These are phyloP conservation scores for Cadophora malorum DNA, from an alignment of 2,329 filamentous ascomycete species.

Conservation along the genomic window DNA sequence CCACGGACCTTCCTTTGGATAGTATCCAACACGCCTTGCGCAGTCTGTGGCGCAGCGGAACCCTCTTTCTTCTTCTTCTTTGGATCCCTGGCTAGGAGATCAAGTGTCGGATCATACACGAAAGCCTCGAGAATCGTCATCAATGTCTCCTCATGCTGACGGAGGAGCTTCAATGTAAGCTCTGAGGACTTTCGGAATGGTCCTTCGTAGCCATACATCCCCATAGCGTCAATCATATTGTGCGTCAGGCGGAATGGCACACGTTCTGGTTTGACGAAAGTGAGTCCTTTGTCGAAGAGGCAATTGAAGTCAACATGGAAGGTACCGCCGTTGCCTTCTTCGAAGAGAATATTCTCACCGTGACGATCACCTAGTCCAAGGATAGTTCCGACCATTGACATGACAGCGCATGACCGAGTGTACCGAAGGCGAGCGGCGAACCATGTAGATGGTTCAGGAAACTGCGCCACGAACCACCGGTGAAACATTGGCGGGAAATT, in stretches of 20 bases:
- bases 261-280: slow-evolving; percentile 91
- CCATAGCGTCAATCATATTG: slow-evolving; percentile 99
- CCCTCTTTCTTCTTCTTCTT: slow-evolving; percentile 53
- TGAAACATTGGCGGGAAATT: slow-evolving; percentile 85
- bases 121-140: slow-evolving; percentile 99
- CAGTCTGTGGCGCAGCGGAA: slow-evolving; percentile 65
- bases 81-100: slow-evolving; percentile 79
- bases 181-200: slow-evolving; percentile 92
- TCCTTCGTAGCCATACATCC: slow-evolving; percentile 90
- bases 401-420: slow-evolving; percentile 92
- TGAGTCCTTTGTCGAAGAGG: slow-evolving; percentile 96
- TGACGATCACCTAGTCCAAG: slow-evolving; percentile 93
- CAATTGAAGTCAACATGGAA: slow-evolving; percentile 99
- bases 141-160: slow-evolving; percentile 92
- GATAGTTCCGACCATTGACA: slow-evolving; percentile 99
- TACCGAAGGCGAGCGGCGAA: slow-evolving; percentile 88
- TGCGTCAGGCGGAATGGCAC: slow-evolving; percentile 97
- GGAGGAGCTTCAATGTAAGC: slow-evolving; percentile 80
- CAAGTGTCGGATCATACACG: slow-evolving; percentile 93
- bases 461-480: slow-evolving; percentile 95
- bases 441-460: slow-evolving; percentile 91
- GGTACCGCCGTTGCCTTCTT: slow-evolving; percentile 90
- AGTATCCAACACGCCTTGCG: slow-evolving; percentile 84
- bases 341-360: slow-evolving; percentile 94
- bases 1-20: slow-evolving; percentile 88